Conservation (phyloP, 257 asterid genomes). For the Dorcoceras hygrometricum region DNA sequence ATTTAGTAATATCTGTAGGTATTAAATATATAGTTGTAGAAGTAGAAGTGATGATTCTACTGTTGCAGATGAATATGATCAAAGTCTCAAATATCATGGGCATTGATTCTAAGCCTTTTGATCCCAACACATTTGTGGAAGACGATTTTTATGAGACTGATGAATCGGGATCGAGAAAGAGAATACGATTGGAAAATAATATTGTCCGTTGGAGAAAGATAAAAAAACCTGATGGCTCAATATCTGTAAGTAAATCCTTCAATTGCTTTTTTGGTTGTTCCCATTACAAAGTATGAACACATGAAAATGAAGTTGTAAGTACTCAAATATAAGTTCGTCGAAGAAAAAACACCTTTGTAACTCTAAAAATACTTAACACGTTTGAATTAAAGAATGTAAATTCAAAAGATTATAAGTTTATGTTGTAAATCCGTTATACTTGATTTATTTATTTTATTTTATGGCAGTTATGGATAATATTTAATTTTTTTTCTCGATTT, state of each 20-base stretch:
- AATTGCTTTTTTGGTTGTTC: constrained; percentile 9
- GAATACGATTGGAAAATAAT: constrained; percentile 91
- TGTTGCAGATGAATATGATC: constrained; percentile 91
- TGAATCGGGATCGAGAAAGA: constrained; percentile 84
- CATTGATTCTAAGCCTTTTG: constrained; percentile 85
- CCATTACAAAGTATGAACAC: constrained; percentile 9
- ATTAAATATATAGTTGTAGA: not conserved
- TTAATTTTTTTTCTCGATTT: not conserved
- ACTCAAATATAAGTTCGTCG: constrained; percentile 8
- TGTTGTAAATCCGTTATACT: not conserved
- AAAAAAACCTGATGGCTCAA: constrained; percentile 68
- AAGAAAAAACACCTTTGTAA: not conserved
- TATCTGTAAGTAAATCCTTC: constrained; percentile 58
- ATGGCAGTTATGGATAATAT: not conserved
- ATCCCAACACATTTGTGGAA: constrained; percentile 81
- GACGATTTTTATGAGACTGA: constrained; percentile 85
- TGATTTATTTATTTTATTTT: not conserved
- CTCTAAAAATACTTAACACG: too few species aligned
- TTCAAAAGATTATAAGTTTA: too few species aligned
- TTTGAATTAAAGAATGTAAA: not conserved
- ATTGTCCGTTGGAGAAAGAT: constrained; percentile 94
- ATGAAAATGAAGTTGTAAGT: not conserved
- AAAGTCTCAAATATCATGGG: constrained; percentile 99
- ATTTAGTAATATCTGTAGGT: not conserved
- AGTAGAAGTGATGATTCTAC: constrained; percentile 16